phyloP scores from a whole-genome alignment of 2,329 filamentous ascomycete species.

The Aspergillus arachidicola region DNA sequence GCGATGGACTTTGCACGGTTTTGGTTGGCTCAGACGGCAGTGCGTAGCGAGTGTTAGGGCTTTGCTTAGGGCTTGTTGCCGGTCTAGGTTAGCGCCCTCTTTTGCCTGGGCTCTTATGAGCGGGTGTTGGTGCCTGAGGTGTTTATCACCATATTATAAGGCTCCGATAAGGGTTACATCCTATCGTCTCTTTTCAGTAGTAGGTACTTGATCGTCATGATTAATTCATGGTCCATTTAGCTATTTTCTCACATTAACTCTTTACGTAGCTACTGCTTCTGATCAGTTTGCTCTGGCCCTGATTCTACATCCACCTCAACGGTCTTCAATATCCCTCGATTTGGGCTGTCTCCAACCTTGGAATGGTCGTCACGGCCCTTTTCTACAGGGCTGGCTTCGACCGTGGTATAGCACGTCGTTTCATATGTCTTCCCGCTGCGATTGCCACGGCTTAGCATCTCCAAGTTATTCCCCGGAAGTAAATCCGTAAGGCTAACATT shows the following conservation, averaged over 20 bases:
- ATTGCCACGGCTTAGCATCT: not conserved
- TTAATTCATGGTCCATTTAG: not conserved
- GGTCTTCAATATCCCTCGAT: conserved; percentile 23
- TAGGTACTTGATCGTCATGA: not conserved
- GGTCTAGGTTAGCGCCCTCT: conserved; percentile 23
- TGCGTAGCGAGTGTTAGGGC: conserved; percentile 44
- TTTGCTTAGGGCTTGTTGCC: conserved; percentile 36
- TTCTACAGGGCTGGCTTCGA: conserved; percentile 13
- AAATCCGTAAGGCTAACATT: not conserved
- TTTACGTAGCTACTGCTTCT: not conserved
- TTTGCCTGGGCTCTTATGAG: not conserved
- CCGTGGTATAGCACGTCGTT: conserved; percentile 14
- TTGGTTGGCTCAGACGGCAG: conserved; percentile 34
- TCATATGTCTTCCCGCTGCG: conserved; percentile 5
- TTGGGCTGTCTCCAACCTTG: not conserved
- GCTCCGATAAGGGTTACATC: not conserved
- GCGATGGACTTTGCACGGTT: conserved; percentile 29
- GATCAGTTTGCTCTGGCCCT: conserved; percentile 8
- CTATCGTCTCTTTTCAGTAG: not conserved
- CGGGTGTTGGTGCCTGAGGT: conserved; percentile 10
- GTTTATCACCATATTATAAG: not conserved
- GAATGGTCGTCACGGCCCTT: not conserved
- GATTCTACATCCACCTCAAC: conserved; percentile 28
- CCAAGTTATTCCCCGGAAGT: conserved; percentile 4
- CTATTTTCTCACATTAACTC: not conserved